Conservation (phyloP, 768 basidiomycete genomes). For the Auricularia sp. region DNA sequence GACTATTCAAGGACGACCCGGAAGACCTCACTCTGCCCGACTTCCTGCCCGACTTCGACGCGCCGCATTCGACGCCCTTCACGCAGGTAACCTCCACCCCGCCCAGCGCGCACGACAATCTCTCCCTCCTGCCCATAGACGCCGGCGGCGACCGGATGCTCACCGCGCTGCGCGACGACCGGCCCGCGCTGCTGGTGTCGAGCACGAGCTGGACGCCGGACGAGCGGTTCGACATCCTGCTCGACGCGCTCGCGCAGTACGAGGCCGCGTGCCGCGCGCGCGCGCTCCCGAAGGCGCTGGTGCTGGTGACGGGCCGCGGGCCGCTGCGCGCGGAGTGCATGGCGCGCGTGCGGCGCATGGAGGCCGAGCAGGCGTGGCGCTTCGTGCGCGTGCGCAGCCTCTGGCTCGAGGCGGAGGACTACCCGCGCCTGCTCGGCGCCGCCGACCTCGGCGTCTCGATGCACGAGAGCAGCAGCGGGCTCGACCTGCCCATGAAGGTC, state of each 20-base stretch:
- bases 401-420: conserved; percentile 87
- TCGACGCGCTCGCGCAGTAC: conserved; percentile 64
- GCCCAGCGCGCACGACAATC: conserved; percentile 1
- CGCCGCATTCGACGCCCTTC: conserved; percentile 52
- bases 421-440: conserved; percentile 78
- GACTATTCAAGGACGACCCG: conserved; percentile 8
- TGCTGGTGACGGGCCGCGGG: conserved; percentile 87
- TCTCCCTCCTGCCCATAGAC: conserved; percentile 8
- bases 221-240: conserved; percentile 82
- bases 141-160: conserved; percentile 14
- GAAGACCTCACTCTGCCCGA: conserved; percentile 12
- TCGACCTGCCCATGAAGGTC: conserved; percentile 97
- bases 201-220: conserved; percentile 97
- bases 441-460: conserved; percentile 88
- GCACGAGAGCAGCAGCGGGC: conserved; percentile 79
- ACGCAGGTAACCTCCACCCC: conserved; percentile 33
- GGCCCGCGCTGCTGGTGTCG: conserved; percentile 80
- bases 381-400: conserved; percentile 70
- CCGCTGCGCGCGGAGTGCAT: conserved; percentile 68
- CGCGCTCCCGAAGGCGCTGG: conserved; percentile 61
- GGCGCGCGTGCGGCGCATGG: conserved; percentile 46
- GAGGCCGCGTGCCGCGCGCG: conserved; percentile 40
- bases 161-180: conserved; percentile 51
- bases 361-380: conserved; percentile 49
- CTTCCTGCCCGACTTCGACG: conserved; percentile 44